Evolutionary conservation across 108 stramenopile genomes (phyloP), one percentile per base, ranked within the genome.

Genomic region (Chaetoceros tenuissimus): DNA sequence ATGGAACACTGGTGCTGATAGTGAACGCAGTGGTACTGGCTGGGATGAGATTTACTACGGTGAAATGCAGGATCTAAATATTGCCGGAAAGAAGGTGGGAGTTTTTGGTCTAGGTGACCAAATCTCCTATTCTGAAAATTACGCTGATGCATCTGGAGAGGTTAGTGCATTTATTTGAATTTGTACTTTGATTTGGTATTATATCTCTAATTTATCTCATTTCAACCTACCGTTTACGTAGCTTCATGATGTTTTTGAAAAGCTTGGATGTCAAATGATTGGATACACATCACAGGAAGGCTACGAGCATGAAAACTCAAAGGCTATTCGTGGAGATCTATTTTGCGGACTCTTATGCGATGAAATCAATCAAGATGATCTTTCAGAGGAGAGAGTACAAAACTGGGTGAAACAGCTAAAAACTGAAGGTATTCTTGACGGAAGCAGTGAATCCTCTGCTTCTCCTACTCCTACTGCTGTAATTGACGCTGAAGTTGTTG

Each of bases 21-120:
- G 57, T 19, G 84, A 89, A 60, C 73, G 92, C 24, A 75, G 73
- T n/a, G 91, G 91, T 18, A 89, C 87, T 31, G 87, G 85, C n/a
- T 92, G 91, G 91, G 91, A 92, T 69, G 91, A 89, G 62, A 66
- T 92, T 21, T 92, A 93, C 59, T 89, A 89, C 51, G 53, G 57
- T 2, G 69, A 75, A 46, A 74, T 93, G 73, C 59, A 68, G 47
- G 70, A 73, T 5, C 66, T 89, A 26, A 63, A 69, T 10, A 53
- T 73, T 25, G 51, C 67, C 13, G 88, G 84, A 2, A 94, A 89
- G 57, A 87, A 86, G 48, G 88, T 94, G 5, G 92, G 84, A 17
- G 86, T 94, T 10, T 94, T 94, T 65, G 92, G 92, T 27, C 62
- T 85, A 24, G 92, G 92, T 26, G 92, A 94, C 62, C 76, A 76